A percentile compares a stretch with the other conserved stretches of the same genome.
These are phyloP conservation scores for Calycina herbarum DNA, from an alignment of 2,329 filamentous ascomycete species.

Conservation along the genomic window DNA sequence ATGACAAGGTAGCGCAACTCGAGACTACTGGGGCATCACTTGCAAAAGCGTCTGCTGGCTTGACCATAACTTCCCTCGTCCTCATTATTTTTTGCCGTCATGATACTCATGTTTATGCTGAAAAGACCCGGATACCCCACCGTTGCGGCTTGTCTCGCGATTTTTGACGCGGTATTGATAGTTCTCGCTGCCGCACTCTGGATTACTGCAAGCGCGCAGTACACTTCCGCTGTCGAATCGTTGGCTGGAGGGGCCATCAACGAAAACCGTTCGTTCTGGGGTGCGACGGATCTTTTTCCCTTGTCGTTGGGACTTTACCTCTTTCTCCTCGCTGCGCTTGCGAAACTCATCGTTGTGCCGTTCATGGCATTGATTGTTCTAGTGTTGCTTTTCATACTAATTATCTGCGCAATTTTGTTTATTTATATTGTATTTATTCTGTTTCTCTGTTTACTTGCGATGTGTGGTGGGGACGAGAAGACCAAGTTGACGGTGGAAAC, in stretches of 20 bases:
- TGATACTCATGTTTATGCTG: slow-evolving; percentile 1
- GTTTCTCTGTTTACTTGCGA: not conserved
- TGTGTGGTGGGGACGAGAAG: not conserved
- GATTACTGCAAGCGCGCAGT: not conserved
- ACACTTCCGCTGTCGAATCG: not conserved
- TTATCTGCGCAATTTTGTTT: not conserved
- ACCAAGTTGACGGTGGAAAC: not conserved
- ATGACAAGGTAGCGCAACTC: not conserved
- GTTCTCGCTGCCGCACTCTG: slow-evolving; percentile 2
- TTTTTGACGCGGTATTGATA: slow-evolving; percentile 4
- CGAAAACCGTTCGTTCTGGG: not conserved
- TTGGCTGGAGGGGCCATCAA: not conserved
- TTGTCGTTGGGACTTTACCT: not conserved
- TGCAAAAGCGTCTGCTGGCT: not conserved
- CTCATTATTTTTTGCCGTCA: not conserved
- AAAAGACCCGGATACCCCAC: not conserved
- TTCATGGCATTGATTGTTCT: slow-evolving; percentile 1
- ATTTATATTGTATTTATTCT: not conserved
- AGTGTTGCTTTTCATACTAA: not conserved
- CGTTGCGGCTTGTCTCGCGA: not conserved
- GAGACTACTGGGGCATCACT: not conserved
- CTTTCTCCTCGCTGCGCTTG: not conserved
- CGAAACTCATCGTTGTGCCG: slow-evolving; percentile 8
- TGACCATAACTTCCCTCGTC: not conserved
- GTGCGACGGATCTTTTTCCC: not conserved